Evolutionary conservation across 768 basidiomycete genomes (phyloP), one percentile per base, ranked within the genome.

Genomic region (Leccinum incarnatum): DNA sequence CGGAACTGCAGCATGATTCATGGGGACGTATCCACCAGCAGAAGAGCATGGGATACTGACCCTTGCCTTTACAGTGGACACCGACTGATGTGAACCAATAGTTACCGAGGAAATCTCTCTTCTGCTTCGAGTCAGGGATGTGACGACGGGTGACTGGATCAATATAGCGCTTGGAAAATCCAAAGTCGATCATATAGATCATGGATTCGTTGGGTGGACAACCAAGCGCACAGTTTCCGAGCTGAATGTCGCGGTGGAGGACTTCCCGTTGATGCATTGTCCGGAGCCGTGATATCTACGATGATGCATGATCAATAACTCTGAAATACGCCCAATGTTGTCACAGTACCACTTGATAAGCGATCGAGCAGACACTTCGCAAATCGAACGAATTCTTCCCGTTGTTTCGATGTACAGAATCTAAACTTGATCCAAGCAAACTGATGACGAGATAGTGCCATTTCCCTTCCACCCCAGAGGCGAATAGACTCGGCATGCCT

Each of bases 111-210:
- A 92, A 91, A 65, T 89, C 86, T 45, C 88, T 83, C 67, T 84
- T 85, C 30, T 73, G 74, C 54, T 79, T 83, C 64, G 84, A 85
- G 57, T 91, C 86, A 17, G 84, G 83, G 57, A 92, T 88, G 65
- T 92, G 89, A n/a, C 81, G 79, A 46, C 73, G 78, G 3, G 87
- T 89, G 49, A 69, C 61, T 21, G 81, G 79, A 71, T 92, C 87
- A 61, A 91, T 83, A 62, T 88, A 92, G 32, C 80, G 80, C 66
- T 91, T 91, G 17, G 89, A 89, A 70, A 92, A 92, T 14, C 89
- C 89, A 68, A 92, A 91, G 70, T 92, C 90, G 64, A 92, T 92
- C 88, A 91, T 87, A 66, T 90, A 91, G 61, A 92, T 77, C 37
- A 74, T 78, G 53, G 78, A 78, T 14, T 87, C 77, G 61, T 88